Conservation (phyloP, 805 yeast genomes). For the Kazachstania bromeliacearum region DNA sequence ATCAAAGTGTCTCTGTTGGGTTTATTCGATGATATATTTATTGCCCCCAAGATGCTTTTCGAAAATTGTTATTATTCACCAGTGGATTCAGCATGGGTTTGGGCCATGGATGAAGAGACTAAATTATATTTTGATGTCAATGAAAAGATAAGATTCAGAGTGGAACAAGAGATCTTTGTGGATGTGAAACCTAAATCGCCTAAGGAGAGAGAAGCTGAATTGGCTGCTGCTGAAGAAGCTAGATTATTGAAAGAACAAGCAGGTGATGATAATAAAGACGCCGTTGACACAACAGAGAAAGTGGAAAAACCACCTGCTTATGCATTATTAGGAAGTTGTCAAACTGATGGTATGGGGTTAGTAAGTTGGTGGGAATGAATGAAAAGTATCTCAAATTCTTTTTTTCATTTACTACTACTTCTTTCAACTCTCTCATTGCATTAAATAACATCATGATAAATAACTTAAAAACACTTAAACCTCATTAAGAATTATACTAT, state of each 20-base stretch:
- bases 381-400: too few relatives aligned
- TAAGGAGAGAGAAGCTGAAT: slow-evolving; percentile 37
- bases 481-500: too few relatives aligned
- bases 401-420: too few relatives aligned
- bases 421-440: too few relatives aligned
- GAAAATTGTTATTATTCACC: slow-evolving; percentile 60
- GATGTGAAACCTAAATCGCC: slow-evolving; percentile 73
- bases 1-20: slow-evolving; percentile 59
- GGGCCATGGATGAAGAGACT: slow-evolving; percentile 67
- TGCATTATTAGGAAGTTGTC: slow-evolving; percentile 81
- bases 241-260: neutral
- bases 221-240: slow-evolving; percentile 14
- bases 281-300: slow-evolving; percentile 10
- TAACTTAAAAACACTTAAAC: too few relatives aligned
- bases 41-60: slow-evolving; percentile 75
- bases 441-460: too few relatives aligned
- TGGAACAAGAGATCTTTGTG: slow-evolving; percentile 80
- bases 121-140: slow-evolving; percentile 78
- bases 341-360: slow-evolving; percentile 94
- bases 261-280: neutral
- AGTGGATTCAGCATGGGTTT: slow-evolving; percentile 90
- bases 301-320: slow-evolving; percentile 60
- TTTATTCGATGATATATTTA: slow-evolving; percentile 84
- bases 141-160: slow-evolving; percentile 84
- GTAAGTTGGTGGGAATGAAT: slow-evolving; percentile 93